Base-by-base conservation (phyloP, 2,329 filamentous ascomycete species). In the Zymoseptoria crescenta region DNA sequence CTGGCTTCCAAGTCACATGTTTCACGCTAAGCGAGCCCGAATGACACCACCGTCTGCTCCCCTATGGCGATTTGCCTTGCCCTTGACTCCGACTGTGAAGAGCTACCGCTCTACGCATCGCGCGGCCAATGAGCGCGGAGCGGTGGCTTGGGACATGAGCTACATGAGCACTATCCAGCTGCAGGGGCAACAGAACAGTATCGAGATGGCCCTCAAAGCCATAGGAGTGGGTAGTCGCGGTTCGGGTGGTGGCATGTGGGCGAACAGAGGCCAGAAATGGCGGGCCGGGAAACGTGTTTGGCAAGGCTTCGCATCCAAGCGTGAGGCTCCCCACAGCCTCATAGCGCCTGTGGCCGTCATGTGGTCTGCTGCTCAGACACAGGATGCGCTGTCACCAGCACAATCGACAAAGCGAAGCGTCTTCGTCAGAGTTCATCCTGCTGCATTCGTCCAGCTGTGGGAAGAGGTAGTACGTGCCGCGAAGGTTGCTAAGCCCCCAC, bases 1-100 rank as follows among this genome's bases (percentile, higher is more conserved):
- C 2, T 96, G 93, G 91, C 79, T 99, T 16, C 94, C 94, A 0
- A 97, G 94, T 6, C 94, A 99, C 73, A 76, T 95, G 64, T 99
- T 89, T 83, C 92, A 96, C 74, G 87, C 93, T 2, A 99, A 99
- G 74, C 81, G 94, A 60, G 91, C 94, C 21, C 88, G 83, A 61
- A 95, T 99, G 89, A 91, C 91, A 0, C 81, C 84, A 7, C 87
- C 89, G 0, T 86, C 83, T 54, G 81, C 87, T 51, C 87, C 90
- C 2, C 75, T 94, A n/a, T 99, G 94, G 94, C 83, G 91, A 49
- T 96, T 96, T 73, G 85, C 90, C 0, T 78, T 97, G 24, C 91
- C 92, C 0, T 73, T 96, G 63, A 91, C 89, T 4, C 91, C 93
- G 0, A 95, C 88, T 28, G 87, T 91, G 70, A 99, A 99, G 77